Percentiles rank a stretch among this genome's conserved stretches.
phyloP scores from a whole-genome alignment of 2,329 filamentous ascomycete species.

The Pestalotiopsis sp. region DNA sequence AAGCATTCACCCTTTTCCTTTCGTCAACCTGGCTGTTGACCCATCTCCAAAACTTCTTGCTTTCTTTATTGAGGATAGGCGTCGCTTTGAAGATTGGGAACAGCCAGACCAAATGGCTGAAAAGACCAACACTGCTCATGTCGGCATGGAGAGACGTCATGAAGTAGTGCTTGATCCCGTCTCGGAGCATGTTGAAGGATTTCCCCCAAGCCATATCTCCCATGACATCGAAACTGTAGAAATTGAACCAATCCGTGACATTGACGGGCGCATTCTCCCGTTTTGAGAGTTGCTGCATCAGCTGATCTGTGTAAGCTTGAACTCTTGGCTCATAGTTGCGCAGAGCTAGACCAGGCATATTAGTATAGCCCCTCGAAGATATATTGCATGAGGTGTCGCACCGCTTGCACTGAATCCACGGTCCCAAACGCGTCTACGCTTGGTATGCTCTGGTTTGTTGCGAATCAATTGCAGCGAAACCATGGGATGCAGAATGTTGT shows the following conservation, averaged over 20 bases:
- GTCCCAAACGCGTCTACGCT: slow-evolving; percentile 1
- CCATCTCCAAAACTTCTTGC: slow-evolving; percentile 22
- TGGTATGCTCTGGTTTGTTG: not conserved
- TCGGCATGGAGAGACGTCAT: slow-evolving; percentile 27
- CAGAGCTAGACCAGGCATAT: slow-evolving; percentile 17
- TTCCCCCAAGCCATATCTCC: slow-evolving; percentile 36
- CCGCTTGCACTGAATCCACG: slow-evolving; percentile 2
- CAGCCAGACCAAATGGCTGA: slow-evolving; percentile 27
- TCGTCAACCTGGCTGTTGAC: slow-evolving; percentile 15
- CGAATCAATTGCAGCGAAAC: slow-evolving; percentile 2
- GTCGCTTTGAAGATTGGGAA: slow-evolving; percentile 24
- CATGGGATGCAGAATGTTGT: slow-evolving; percentile 4
- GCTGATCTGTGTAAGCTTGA: slow-evolving; percentile 20
- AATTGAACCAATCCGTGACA: slow-evolving; percentile 31
- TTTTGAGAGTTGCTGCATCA: slow-evolving; percentile 21
- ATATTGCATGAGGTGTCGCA: not conserved
- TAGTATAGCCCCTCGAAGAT: not conserved
- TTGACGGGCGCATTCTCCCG: slow-evolving; percentile 21
- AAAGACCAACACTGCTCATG: slow-evolving; percentile 24
- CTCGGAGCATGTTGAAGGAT: slow-evolving; percentile 32
- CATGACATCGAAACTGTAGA: slow-evolving; percentile 36
- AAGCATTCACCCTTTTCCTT: not conserved
- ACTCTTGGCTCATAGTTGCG: slow-evolving; percentile 28
- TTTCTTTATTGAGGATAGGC: slow-evolving; percentile 23
- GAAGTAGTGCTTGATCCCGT: slow-evolving; percentile 18